A percentile compares a stretch with the other conserved stretches of the same genome.
Evolutionary conservation across 441 rosid species (phyloP).

Genomic region (Gossypium gossypioides): DNA sequence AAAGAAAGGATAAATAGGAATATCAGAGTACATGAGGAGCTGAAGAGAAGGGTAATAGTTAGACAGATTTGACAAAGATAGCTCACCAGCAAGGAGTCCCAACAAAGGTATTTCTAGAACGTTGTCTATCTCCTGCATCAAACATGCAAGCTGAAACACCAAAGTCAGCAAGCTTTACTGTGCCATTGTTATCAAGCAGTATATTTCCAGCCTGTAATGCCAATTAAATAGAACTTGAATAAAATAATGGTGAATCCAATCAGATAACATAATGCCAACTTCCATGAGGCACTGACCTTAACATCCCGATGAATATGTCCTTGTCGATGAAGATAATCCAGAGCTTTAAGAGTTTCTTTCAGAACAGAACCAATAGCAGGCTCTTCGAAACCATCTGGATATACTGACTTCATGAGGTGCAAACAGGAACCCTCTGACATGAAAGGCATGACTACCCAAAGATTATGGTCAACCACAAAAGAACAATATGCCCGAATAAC

Average conservation of each 20-base stretch:
- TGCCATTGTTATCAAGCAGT: constrained; percentile 67
- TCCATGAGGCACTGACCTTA: constrained; percentile 40
- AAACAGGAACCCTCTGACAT: constrained; percentile 98
- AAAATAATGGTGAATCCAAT: constrained; percentile 3
- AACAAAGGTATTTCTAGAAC: constrained; percentile 48
- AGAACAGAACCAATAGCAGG: constrained; percentile 73
- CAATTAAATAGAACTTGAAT: constrained; percentile 11
- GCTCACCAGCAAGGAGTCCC: constrained; percentile 98
- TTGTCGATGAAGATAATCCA: constrained; percentile 89
- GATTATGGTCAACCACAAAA: constrained; percentile 74
- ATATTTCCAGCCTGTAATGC: constrained; percentile 83
- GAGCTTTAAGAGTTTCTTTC: constrained; percentile 93
- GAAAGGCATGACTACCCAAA: constrained; percentile 98
- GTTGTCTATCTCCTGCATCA: constrained; percentile 87
- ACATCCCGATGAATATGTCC: constrained; percentile 99
- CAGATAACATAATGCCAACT: constrained; percentile 10
- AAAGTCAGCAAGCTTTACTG: constrained; percentile 90
- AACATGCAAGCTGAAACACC: constrained; percentile 98
- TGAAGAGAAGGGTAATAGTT: not conserved
- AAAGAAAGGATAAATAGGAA: constrained; percentile 18
- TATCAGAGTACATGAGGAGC: not conserved
- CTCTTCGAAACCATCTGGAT: constrained; percentile 88
- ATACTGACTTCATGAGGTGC: constrained; percentile 92
- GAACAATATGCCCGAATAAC: constrained; percentile 81
- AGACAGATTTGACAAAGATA: constrained; percentile 4